phyloP scores from a whole-genome alignment of 2,329 filamentous ascomycete genomes.

The Shiraia bambusicola region DNA sequence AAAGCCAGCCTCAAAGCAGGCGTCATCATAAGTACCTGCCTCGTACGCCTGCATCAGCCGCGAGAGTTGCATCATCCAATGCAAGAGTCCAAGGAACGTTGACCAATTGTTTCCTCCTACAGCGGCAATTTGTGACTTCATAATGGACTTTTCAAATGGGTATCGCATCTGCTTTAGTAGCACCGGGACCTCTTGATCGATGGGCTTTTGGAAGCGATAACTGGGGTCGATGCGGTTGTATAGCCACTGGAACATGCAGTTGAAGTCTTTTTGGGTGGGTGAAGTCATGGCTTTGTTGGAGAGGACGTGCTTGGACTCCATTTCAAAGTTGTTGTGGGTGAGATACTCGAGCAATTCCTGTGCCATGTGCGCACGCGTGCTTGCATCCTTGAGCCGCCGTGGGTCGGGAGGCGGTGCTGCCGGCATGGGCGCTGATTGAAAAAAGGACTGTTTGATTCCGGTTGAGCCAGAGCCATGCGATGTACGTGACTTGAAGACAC shows the following conservation, averaged over 20 bases:
- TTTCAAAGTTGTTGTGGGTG: constrained; percentile 90
- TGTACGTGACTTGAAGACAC: constrained; percentile 57
- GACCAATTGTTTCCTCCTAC: constrained; percentile 98
- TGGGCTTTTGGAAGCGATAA: constrained; percentile 89
- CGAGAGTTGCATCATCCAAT: constrained; percentile 99
- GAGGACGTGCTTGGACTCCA: constrained; percentile 95
- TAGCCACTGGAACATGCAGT: constrained; percentile 96
- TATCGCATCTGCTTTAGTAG: constrained; percentile 92
- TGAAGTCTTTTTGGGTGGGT: constrained; percentile 97
- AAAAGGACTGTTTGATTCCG: constrained; percentile 83
- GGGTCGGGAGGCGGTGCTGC: constrained; percentile 86
- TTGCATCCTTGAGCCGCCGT: constrained; percentile 77
- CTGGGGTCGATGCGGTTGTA: constrained; percentile 94
- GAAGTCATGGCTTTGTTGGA: constrained; percentile 88
- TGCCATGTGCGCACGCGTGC: constrained; percentile 78
- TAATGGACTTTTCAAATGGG: constrained; percentile 92
- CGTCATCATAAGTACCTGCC: constrained; percentile 79
- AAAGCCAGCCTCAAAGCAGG: constrained; percentile 81
- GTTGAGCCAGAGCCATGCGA: constrained; percentile 70
- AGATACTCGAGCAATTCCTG: constrained; percentile 91
- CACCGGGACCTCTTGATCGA: constrained; percentile 91
- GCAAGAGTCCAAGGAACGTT: constrained; percentile 86
- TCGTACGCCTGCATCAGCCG: constrained; percentile 89
- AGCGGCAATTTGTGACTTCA: constrained; percentile 91
- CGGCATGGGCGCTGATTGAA: constrained; percentile 78